Percentiles rank a stretch among this genome's conserved stretches.
Conservation (phyloP, 345 rosid genomes). For the Diplotaxis tenuifolia region DNA sequence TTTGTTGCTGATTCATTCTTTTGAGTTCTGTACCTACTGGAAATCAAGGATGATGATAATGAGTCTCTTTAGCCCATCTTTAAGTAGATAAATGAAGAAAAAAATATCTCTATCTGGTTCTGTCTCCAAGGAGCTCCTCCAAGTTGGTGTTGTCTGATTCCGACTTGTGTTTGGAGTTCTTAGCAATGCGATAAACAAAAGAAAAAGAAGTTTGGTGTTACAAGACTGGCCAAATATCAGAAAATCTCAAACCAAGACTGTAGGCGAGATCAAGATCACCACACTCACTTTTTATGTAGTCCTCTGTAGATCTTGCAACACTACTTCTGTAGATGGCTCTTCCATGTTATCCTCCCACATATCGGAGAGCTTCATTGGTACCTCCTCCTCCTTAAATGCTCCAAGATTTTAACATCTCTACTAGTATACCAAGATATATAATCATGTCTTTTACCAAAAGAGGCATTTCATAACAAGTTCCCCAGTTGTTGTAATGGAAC, state of each 20-base stretch:
- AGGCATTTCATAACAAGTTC: too few species aligned
- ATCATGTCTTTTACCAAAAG: too few species aligned
- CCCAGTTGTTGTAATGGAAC: too few species aligned
- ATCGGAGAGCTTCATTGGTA: conserved; percentile 19
- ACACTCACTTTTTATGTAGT: conserved; percentile 56
- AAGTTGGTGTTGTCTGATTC: conserved; percentile 8
- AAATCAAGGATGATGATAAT: background rate
- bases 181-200: conserved; percentile 85
- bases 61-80: background rate
- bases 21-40: conserved; percentile 38
- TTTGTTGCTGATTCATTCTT: conserved; percentile 62
- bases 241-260: background rate
- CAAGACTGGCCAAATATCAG: background rate
- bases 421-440: too few species aligned
- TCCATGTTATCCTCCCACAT: conserved; percentile 29
- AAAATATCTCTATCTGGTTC: conserved; percentile 11
- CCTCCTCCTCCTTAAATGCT: background rate
- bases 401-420: too few species aligned
- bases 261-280: background rate
- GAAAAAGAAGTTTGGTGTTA: too few species aligned
- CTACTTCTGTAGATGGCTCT: conserved; percentile 53
- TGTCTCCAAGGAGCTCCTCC: conserved; percentile 9
- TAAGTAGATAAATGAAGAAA: background rate
- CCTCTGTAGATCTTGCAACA: conserved; percentile 57
- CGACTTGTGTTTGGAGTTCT: conserved; percentile 43